Conservation (phyloP, 352 stramenopile species). For the Aphanomyces astaci region DNA sequence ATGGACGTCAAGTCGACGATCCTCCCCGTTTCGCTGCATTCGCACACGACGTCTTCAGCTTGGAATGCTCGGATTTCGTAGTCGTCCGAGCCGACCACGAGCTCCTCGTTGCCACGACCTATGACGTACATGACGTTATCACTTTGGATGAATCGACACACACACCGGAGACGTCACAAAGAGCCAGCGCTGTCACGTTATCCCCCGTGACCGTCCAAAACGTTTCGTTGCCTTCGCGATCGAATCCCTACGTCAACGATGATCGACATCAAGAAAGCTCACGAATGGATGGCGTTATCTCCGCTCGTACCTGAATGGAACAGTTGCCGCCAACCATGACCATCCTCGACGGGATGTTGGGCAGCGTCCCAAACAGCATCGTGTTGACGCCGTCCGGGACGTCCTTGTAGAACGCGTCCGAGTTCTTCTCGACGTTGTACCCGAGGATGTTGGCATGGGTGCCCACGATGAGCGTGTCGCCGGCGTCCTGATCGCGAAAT, state of each 20-base stretch:
- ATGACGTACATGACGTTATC: slow-evolving; percentile 23
- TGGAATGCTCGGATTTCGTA: slow-evolving; percentile 87
- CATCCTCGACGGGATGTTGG: slow-evolving; percentile 47
- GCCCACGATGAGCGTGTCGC: slow-evolving; percentile 82
- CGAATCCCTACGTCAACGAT: slow-evolving; percentile 52
- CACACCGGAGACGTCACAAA: slow-evolving; percentile 44
- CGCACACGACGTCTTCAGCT: slow-evolving; percentile 80
- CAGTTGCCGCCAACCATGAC: slow-evolving; percentile 90
- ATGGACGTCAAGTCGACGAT: slow-evolving; percentile 69
- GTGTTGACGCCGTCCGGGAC: slow-evolving; percentile 76
- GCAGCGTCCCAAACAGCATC: slow-evolving; percentile 64
- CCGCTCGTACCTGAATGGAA: slow-evolving; percentile 51
- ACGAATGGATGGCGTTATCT: not conserved
- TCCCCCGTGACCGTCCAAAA: slow-evolving; percentile 91
- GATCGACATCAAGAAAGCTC: not conserved
- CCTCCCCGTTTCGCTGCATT: slow-evolving; percentile 81
- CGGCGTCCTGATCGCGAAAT: slow-evolving; percentile 44
- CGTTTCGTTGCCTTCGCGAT: slow-evolving; percentile 63
- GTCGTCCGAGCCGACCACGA: slow-evolving; percentile 87
- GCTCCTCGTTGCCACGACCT: slow-evolving; percentile 54
- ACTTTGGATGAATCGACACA: not conserved
- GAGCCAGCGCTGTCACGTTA: slow-evolving; percentile 74
- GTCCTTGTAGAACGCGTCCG: slow-evolving; percentile 90
- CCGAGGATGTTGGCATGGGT: slow-evolving; percentile 85
- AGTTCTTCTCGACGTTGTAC: slow-evolving; percentile 91